Evolutionary conservation across 2,329 filamentous ascomycete species (phyloP).

Genomic region (Cladorrhinum sp.): DNA sequence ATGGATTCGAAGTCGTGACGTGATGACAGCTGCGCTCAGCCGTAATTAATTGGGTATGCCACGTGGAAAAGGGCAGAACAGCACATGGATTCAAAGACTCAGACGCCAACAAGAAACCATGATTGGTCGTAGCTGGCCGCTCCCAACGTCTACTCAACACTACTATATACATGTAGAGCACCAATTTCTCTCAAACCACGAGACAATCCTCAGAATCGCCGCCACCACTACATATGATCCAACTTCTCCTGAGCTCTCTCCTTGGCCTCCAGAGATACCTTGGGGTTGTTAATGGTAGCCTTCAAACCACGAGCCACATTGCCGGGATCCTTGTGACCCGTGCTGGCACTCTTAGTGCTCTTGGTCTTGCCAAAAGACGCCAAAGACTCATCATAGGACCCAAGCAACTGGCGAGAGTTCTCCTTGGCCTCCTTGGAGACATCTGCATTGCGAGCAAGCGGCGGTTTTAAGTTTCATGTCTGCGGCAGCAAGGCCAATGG

Average conservation of each 20-base stretch:
- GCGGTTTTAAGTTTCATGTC: too few relatives aligned
- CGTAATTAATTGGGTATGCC: too few relatives aligned
- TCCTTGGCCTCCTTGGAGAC: conserved; percentile 11
- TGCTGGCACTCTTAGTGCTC: background rate
- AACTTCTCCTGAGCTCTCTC: conserved; percentile 15
- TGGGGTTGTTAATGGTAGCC: conserved; percentile 16
- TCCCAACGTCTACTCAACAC: too few relatives aligned
- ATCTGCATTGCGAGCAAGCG: background rate
- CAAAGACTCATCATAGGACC: conserved; percentile 12
- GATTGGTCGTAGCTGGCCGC: too few relatives aligned
- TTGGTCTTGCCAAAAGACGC: conserved; percentile 2
- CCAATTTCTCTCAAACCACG: too few relatives aligned
- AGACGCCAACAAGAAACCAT: too few relatives aligned
- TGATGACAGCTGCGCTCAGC: too few relatives aligned
- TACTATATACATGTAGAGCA: too few relatives aligned
- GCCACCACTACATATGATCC: background rate
- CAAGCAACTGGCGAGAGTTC: conserved; percentile 10
- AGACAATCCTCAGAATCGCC: too few relatives aligned
- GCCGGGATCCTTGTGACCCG: conserved; percentile 11
- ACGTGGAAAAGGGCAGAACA: too few relatives aligned
- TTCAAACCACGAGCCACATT: conserved; percentile 16
- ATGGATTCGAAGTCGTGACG: too few relatives aligned
- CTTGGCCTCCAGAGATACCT: conserved; percentile 16
- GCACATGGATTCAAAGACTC: too few relatives aligned
- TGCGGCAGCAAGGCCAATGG: background rate